Base-by-base conservation (phyloP, 768 basidiomycete species). In the Artomyces pyxidatus region DNA sequence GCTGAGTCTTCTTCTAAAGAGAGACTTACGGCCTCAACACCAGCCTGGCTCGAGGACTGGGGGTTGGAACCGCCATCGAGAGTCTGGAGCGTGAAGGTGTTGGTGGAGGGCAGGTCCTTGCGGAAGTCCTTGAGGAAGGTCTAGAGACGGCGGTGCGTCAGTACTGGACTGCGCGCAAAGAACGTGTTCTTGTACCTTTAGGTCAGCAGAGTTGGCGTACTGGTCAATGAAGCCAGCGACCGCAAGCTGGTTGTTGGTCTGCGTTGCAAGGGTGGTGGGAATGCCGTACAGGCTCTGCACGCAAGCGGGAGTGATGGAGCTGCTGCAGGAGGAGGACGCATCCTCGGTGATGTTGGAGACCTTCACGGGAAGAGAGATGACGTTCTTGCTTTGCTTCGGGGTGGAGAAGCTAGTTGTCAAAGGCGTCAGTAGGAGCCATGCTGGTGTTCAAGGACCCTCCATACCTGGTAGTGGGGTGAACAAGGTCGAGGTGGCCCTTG, bases 271-370 rank as follows among this genome's bases (percentile, higher is more conserved):
- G 1, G 67, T 62, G 16, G 62, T 54, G 1, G 68, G 66, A 39
- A 71, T 63, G 21, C 65, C 62, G 53, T 68, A 70, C 6, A 68
- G 42, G 8, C 62, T 62, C 43, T 67, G 65, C 7, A 70, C 41
- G 29, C 62, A 67, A 3, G 59, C 52, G 0, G 66, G 65, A 2
- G 63, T 65, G 44, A 65, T 49, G 32, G 49, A 37, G 22, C 37
- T n/a, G 42, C 16, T 26, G 23, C 45, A 37, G 30, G 21, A 14
- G 26, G 28, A 14, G 4, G 37, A n/a, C 9, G 21, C 45, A 12
- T 7, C 21, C 9, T 12, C 23, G 9, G 19, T 37, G 28, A 17
- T 37, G 12, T 16, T 38, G 11, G 17, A 6, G 32, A 10, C 30
- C 3, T 47, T 21, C 26, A 4, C 4, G n/a, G 37, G 6, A 10